Conservation (phyloP, 495 filamentous ascomycete species). For the Daldinia vernicosa region DNA sequence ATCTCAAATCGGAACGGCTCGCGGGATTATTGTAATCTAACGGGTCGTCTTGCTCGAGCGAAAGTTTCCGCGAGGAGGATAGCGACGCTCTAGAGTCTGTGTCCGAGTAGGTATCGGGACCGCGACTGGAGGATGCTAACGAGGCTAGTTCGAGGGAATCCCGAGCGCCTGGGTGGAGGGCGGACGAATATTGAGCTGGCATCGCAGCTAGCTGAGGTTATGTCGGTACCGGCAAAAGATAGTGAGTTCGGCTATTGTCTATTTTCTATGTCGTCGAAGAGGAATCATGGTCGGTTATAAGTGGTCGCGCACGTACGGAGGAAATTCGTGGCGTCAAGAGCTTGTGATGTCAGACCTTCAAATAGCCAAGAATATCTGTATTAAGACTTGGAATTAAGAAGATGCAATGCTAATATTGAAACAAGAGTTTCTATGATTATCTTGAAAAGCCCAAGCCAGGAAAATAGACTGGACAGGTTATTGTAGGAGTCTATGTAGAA, state of each 20-base stretch:
- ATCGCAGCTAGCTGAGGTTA: conserved; percentile 43
- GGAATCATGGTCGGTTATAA: conserved; percentile 35
- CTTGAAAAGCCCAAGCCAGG: background rate
- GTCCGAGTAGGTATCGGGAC: conserved; percentile 65
- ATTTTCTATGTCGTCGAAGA: conserved; percentile 16
- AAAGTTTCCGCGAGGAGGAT: conserved; percentile 89
- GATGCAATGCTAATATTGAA: conserved; percentile 14
- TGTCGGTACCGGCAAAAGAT: conserved; percentile 13
- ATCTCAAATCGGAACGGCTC: conserved; percentile 54
- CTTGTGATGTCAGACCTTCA: conserved; percentile 33
- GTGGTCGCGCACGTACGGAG: conserved; percentile 14
- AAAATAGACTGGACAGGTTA: background rate
- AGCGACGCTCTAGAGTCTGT: conserved; percentile 81
- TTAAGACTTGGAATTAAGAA: background rate
- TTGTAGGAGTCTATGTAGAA: background rate
- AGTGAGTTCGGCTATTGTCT: conserved; percentile 27
- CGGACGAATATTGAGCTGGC: conserved; percentile 58
- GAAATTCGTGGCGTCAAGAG: conserved; percentile 7
- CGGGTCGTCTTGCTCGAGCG: conserved; percentile 86
- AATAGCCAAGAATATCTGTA: conserved; percentile 14
- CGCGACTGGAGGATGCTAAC: conserved; percentile 80
- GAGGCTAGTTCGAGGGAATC: conserved; percentile 98
- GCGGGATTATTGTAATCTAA: conserved; percentile 69
- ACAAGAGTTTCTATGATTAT: conserved; percentile 14
- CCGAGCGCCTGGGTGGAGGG: conserved; percentile 63